Conservation (phyloP, 495 filamentous ascomycete genomes). For the Parathielavia hyrcaniae region DNA sequence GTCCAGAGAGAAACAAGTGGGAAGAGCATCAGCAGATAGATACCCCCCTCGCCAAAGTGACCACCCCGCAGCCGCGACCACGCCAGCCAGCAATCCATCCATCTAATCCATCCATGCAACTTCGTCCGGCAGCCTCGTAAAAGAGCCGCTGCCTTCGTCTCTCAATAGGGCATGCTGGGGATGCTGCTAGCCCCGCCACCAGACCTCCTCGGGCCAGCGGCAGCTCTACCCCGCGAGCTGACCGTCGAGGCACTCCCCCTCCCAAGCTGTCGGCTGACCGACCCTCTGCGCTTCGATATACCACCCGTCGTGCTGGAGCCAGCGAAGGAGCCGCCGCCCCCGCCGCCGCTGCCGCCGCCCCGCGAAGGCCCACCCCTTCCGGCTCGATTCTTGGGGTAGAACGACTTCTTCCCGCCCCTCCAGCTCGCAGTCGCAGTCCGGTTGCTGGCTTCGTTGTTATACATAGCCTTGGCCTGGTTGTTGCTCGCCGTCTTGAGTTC, state of each 20-base stretch:
- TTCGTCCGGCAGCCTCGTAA: too few species aligned
- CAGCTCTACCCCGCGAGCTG: conserved; percentile 2
- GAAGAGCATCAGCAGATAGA: not conserved
- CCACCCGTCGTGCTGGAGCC: conserved; percentile 20
- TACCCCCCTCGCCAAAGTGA: not conserved
- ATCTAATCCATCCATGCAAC: too few species aligned
- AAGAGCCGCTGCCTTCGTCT: too few species aligned
- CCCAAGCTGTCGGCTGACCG: conserved; percentile 8
- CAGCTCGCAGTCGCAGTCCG: conserved; percentile 10
- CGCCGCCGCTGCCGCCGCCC: not conserved
- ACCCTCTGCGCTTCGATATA: conserved; percentile 29
- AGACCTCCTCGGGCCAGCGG: not conserved
- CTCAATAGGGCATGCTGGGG: conserved; percentile 39
- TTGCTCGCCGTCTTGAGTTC: not conserved
- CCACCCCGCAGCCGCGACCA: not conserved
- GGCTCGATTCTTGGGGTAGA: conserved; percentile 19
- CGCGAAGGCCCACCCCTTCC: conserved; percentile 21
- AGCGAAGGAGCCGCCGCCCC: not conserved
- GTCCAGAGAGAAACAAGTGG: not conserved
- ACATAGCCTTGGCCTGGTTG: conserved; percentile 1
- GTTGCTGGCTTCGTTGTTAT: not conserved
- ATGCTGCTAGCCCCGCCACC: conserved; percentile 29
- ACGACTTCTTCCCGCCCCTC: conserved; percentile 16
- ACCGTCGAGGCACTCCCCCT: not conserved
- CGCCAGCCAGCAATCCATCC: too few species aligned